Base-by-base conservation (phyloP, 2,329 filamentous ascomycete species). In the Anthostomella pinea region DNA sequence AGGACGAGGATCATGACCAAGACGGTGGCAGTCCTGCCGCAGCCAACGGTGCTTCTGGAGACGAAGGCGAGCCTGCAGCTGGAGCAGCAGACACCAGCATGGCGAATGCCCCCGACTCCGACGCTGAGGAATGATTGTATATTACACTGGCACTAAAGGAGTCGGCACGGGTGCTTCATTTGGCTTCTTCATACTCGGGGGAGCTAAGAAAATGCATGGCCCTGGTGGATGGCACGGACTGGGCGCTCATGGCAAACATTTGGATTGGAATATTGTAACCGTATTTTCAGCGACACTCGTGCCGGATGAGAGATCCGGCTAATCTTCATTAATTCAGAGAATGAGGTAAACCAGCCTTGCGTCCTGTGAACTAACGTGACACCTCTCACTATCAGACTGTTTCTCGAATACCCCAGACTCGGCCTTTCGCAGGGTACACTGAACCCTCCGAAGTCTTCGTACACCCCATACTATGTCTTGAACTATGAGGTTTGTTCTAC, bases 1-100 rank as follows among this genome's bases (percentile, higher is more conserved):
- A 77, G 31, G 73, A 73, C 6, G 72, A 75, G 4, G 68, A 67
- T 3, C 41, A 42, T 18, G 43, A 16, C 14, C 63, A 58, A 13
- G 63, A 58, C 1, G 62, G 56, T 17, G 61, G 41, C n/a, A 46
- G 41, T 15, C 46, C 29, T 17, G 45, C 43, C 19, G 38, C 35
- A 22, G 45, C 36, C 13, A 38, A 45, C 20, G 33, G 35, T 24
- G 37, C 45, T 7, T 43, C 41, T 2, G 52, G 40, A 14, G 45
- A 46, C n/a, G 48, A 46, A 9, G 51, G 38, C 13, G 46, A 44
- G 24, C 40, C 33, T 15, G 52, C 39, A 14, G 40, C 43, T 23
- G 47, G 30, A n/a, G 46, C 27, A 10, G 56, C 48, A 15, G 60
- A 63, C 35, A 55, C 56, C 9, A 58, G 52, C 30, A 64, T 64